A percentile compares a stretch with the other conserved stretches of the same genome.
These are phyloP conservation scores for Bidens hawaiensis DNA, from an alignment of 140 eudicot genomes.

Conservation along the genomic window DNA sequence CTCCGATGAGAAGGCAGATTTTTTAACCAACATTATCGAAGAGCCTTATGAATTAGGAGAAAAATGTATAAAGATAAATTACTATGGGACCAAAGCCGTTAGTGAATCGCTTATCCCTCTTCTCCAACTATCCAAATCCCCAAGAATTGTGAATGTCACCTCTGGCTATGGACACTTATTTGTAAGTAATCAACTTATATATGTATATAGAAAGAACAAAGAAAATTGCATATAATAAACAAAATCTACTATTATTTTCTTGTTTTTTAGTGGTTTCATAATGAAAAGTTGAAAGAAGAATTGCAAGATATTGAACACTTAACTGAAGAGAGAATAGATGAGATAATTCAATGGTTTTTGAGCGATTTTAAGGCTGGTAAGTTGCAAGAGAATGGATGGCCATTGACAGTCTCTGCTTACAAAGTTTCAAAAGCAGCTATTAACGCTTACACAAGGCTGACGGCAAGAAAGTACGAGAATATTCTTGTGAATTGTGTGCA, in stretches of 20 bases:
- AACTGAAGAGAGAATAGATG: slow-evolving; percentile 36
- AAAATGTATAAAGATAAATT: slow-evolving; percentile 36
- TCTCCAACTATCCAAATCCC: slow-evolving; percentile 37
- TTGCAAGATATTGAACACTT: slow-evolving; percentile 18
- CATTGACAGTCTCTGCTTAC: slow-evolving; percentile 21
- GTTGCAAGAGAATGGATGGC: slow-evolving; percentile 32
- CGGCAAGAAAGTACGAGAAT: slow-evolving; percentile 23
- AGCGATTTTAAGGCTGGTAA: slow-evolving; percentile 19
- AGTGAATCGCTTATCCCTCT: slow-evolving; percentile 37
- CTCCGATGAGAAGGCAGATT: slow-evolving; percentile 1
- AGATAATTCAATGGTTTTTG: slow-evolving; percentile 24
- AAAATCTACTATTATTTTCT: background rate
- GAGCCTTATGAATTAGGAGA: slow-evolving; percentile 28
- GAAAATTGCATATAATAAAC: background rate
- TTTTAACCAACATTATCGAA: slow-evolving; percentile 1
- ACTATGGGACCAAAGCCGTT: slow-evolving; percentile 30
- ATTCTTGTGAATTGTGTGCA: slow-evolving; percentile 28
- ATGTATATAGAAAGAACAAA: background rate
- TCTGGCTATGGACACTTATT: slow-evolving; percentile 32
- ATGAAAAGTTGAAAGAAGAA: slow-evolving; percentile 28
- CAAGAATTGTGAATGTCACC: slow-evolving; percentile 44
- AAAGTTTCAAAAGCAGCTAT: slow-evolving; percentile 39
- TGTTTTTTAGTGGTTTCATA: slow-evolving; percentile 18
- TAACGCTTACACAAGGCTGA: slow-evolving; percentile 35
- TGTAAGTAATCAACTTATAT: slow-evolving; percentile 4